A percentile compares a stretch with the other conserved stretches of the same genome.
phyloP scores from a whole-genome alignment of 805 yeast genomes.

The Jamesozyma rosinii region DNA sequence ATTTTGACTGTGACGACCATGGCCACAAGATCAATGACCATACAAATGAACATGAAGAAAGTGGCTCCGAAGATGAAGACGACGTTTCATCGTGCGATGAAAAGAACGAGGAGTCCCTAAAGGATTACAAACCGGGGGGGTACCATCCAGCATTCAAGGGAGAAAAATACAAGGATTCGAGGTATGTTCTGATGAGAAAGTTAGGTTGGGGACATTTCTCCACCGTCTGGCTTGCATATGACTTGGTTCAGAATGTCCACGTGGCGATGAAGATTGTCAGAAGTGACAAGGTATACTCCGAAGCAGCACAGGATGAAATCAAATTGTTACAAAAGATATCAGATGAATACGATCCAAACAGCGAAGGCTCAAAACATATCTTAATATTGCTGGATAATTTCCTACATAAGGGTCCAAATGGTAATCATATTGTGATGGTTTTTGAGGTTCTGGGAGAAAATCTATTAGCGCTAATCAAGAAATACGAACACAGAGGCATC shows the following conservation, averaged over 20 bases:
- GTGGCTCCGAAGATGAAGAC: conserved; percentile 16
- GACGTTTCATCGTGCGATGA: conserved; percentile 33
- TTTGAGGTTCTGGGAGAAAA: conserved; percentile 96
- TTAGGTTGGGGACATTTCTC: conserved; percentile 99
- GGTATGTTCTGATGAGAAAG: conserved; percentile 76
- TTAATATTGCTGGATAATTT: conserved; percentile 77
- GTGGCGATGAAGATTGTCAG: conserved; percentile 94
- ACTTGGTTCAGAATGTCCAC: conserved; percentile 45
- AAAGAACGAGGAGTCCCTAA: conserved; percentile 71
- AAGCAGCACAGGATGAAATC: conserved; percentile 90
- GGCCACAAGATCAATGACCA: background rate
- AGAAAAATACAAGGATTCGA: conserved; percentile 65
- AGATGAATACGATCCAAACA: conserved; percentile 21
- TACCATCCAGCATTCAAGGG: conserved; percentile 92
- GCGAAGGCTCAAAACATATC: conserved; percentile 71
- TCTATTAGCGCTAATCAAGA: conserved; percentile 69
- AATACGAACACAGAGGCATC: conserved; percentile 71
- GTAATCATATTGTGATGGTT: conserved; percentile 91
- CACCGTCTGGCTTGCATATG: conserved; percentile 85
- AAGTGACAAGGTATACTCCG: conserved; percentile 83
- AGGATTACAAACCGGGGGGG: conserved; percentile 87
- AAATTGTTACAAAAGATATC: conserved; percentile 56
- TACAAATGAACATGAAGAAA: background rate
- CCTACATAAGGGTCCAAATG: conserved; percentile 81
- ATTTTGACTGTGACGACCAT: background rate